Conservation (phyloP, 768 basidiomycete genomes). For the Leccinum boreale region DNA sequence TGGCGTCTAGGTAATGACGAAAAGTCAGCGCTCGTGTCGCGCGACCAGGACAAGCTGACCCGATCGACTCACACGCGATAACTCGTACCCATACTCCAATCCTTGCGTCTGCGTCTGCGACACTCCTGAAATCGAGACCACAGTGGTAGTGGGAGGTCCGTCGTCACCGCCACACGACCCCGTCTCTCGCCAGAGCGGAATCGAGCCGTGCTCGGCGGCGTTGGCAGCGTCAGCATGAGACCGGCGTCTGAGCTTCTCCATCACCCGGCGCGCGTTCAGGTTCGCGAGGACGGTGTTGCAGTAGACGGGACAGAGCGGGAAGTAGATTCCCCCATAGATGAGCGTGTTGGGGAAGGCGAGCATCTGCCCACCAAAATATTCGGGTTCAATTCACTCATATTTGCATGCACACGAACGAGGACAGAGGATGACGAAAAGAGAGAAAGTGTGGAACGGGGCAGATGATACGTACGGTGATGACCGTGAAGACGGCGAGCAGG, state of each 20-base stretch:
- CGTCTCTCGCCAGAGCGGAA: slow-evolving; percentile 3
- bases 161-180: background rate
- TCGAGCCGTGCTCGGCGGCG: slow-evolving; percentile 1
- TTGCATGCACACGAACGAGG: background rate
- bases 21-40: too few relatives aligned
- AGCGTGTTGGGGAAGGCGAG: slow-evolving; percentile 11
- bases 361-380: slow-evolving; percentile 3
- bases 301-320: slow-evolving; percentile 30
- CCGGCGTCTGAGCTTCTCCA: slow-evolving; percentile 12
- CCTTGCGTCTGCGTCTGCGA: background rate
- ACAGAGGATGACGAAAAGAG: background rate
- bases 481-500: slow-evolving; percentile 9
- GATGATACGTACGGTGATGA: slow-evolving; percentile 10
- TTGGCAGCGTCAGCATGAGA: background rate
- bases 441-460: background rate
- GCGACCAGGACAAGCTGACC: background rate
- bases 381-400: background rate
- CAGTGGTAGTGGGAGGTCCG: background rate
- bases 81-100: slow-evolving; percentile 1
- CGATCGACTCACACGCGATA: background rate
- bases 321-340: slow-evolving; percentile 23
- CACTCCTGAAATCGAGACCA: background rate
- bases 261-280: slow-evolving; percentile 26
- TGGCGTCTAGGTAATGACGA: background rate
- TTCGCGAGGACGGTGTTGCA: slow-evolving; percentile 32